phyloP scores from a whole-genome alignment of 495 filamentous ascomycete genomes.

The Neurospora africana region DNA sequence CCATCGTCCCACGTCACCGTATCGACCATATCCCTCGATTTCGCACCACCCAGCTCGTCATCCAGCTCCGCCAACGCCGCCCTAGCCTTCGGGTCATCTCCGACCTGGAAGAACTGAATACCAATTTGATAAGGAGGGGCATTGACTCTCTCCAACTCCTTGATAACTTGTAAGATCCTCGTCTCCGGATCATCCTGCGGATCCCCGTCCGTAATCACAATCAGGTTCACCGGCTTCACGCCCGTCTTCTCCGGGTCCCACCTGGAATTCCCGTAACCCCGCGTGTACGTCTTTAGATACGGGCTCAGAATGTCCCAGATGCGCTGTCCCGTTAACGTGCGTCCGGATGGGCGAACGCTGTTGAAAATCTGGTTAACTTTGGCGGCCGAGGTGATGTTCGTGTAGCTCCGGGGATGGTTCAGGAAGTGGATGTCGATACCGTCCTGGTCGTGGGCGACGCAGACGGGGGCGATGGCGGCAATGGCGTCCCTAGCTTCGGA shows the following conservation, averaged over 20 bases:
- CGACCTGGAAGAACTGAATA: constrained; percentile 96
- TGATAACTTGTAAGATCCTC: constrained; percentile 55
- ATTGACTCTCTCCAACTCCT: constrained; percentile 57
- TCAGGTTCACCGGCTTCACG: constrained; percentile 77
- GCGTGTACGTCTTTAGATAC: constrained; percentile 34
- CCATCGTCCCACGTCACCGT: constrained; percentile 61
- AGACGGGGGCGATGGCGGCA: constrained; percentile 70
- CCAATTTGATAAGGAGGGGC: constrained; percentile 82
- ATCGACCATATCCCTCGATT: constrained; percentile 84
- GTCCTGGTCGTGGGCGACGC: constrained; percentile 70
- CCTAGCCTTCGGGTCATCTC: constrained; percentile 55
- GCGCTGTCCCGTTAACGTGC: constrained; percentile 66
- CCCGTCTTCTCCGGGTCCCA: constrained; percentile 34
- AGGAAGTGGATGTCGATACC: constrained; percentile 96
- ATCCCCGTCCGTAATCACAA: constrained; percentile 85
- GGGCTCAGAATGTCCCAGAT: constrained; percentile 64
- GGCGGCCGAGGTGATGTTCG: constrained; percentile 41
- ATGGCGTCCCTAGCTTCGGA: constrained; percentile 63
- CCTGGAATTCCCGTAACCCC: constrained; percentile 25
- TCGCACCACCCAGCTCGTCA: constrained; percentile 53
- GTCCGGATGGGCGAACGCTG: constrained; percentile 49
- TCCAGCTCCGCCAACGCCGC: constrained; percentile 64
- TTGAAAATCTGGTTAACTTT: constrained; percentile 58
- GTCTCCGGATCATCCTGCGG: constrained; percentile 65
- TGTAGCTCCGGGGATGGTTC: constrained; percentile 49